Conservation (phyloP, 2,329 filamentous ascomycete species). For the Aspergillus pseudotamarii region DNA sequence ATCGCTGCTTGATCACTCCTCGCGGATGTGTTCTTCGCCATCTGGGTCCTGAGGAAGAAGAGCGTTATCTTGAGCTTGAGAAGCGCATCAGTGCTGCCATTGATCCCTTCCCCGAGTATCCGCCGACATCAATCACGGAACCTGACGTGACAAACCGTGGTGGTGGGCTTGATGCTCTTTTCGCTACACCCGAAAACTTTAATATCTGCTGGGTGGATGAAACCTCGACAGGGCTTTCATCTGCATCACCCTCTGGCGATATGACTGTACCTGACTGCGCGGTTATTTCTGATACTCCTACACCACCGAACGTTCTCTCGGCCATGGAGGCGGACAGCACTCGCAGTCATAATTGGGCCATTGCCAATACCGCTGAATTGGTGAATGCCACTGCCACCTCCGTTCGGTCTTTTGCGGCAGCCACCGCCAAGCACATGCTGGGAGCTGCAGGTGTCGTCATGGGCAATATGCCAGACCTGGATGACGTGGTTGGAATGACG, state of each 20-base stretch:
- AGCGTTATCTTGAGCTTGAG: constrained; percentile 49
- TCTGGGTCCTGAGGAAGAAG: constrained; percentile 49
- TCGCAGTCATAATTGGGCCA: constrained; percentile 41
- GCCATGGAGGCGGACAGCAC: constrained; percentile 43
- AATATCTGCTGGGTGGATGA: constrained; percentile 50
- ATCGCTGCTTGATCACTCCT: constrained; percentile 49
- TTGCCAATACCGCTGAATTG: constrained; percentile 38
- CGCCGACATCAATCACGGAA: constrained; percentile 37
- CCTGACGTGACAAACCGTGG: constrained; percentile 48
- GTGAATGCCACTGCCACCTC: constrained; percentile 39
- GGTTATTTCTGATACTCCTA: constrained; percentile 22
- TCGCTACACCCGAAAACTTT: constrained; percentile 48
- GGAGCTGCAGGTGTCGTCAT: constrained; percentile 35
- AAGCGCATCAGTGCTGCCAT: constrained; percentile 34
- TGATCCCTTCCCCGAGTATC: constrained; percentile 43
- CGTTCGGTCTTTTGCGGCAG: constrained; percentile 39
- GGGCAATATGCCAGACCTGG: constrained; percentile 37
- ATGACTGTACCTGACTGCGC: constrained; percentile 28
- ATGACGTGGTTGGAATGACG: constrained; percentile 47
- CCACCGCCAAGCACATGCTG: constrained; percentile 42
- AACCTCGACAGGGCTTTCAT: constrained; percentile 27
- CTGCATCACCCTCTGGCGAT: constrained; percentile 26
- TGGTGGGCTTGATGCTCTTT: constrained; percentile 49
- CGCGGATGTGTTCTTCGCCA: constrained; percentile 49
- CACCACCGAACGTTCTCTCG: constrained; percentile 41